phyloP scores from a whole-genome alignment of 441 rosid species.

The Erysimum pusillum region DNA sequence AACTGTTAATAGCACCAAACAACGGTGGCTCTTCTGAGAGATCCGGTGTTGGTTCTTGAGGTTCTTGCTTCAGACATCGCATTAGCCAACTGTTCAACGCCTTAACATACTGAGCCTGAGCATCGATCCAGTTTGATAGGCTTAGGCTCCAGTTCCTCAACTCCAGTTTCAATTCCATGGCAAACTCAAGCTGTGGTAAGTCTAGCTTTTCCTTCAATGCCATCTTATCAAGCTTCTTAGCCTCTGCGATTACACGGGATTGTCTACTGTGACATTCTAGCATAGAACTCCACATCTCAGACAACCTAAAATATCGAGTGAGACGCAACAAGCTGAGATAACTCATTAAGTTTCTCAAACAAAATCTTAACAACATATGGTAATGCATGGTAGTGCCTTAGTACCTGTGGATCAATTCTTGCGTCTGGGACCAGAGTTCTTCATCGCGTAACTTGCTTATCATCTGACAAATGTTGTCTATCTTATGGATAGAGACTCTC shows the following conservation, averaged over 20 bases:
- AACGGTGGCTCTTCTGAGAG: constrained; percentile 54
- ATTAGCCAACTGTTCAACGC: constrained; percentile 65
- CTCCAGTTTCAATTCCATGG: constrained; percentile 55
- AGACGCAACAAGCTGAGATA: constrained; percentile 6
- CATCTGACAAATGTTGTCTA: constrained; percentile 54
- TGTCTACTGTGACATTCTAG: constrained; percentile 59
- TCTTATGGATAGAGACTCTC: constrained; percentile 62
- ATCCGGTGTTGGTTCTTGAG: constrained; percentile 52
- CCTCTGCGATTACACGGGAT: constrained; percentile 45
- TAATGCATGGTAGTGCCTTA: neutral
- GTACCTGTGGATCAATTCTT: constrained; percentile 60
- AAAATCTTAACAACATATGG: neutral
- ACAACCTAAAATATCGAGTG: constrained; percentile 46
- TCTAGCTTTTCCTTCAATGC: constrained; percentile 42
- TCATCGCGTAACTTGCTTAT: constrained; percentile 63
- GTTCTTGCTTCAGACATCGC: constrained; percentile 53
- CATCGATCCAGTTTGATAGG: constrained; percentile 53
- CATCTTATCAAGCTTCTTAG: constrained; percentile 52
- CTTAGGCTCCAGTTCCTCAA: constrained; percentile 56
- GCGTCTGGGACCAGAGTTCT: constrained; percentile 61
- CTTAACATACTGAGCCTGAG: constrained; percentile 54
- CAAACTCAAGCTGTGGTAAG: constrained; percentile 53
- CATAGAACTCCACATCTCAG: constrained; percentile 68
- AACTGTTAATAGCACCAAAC: constrained; percentile 47
- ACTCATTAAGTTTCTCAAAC: neutral